phyloP scores from a whole-genome alignment of 345 rosid species.

The Angophora floribunda region DNA sequence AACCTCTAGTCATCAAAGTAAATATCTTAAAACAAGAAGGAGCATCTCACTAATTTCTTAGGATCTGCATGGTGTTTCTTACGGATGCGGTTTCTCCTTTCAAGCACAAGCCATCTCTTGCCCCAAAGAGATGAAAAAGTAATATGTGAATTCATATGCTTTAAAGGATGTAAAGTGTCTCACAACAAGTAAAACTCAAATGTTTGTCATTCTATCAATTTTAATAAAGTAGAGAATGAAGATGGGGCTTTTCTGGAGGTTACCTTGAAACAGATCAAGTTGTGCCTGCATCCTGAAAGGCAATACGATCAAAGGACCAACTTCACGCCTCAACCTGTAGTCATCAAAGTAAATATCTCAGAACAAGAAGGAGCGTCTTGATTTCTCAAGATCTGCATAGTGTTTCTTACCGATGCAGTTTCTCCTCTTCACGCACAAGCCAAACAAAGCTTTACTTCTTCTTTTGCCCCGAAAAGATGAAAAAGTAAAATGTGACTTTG shows the following conservation, averaged over 20 bases:
- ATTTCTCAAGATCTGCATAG: fast-evolving
- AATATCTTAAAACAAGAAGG: too few relatives aligned
- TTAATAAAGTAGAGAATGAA: not conserved
- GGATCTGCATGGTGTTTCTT: too few relatives aligned
- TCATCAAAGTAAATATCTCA: too few relatives aligned
- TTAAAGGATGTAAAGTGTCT: not conserved
- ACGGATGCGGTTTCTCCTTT: not conserved
- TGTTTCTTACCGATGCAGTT: not conserved
- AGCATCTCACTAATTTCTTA: too few relatives aligned
- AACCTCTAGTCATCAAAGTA: too few relatives aligned
- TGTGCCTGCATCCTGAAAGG: fast-evolving
- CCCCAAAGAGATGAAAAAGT: too few relatives aligned
- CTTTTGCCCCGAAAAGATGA: too few relatives aligned
- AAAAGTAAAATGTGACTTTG: too few relatives aligned
- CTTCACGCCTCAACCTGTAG: not conserved
- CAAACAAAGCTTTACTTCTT: not conserved
- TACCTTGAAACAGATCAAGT: too few relatives aligned
- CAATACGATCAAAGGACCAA: too few relatives aligned
- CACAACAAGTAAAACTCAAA: not conserved
- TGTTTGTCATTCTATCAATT: fast-evolving
- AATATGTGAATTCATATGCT: not conserved
- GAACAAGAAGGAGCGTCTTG: too few relatives aligned
- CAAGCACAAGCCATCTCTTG: too few relatives aligned
- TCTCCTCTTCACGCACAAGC: not conserved
- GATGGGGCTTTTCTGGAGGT: not conserved